Evolutionary conservation across 768 basidiomycete species (phyloP).

Genomic region (Tulasnella sp.): DNA sequence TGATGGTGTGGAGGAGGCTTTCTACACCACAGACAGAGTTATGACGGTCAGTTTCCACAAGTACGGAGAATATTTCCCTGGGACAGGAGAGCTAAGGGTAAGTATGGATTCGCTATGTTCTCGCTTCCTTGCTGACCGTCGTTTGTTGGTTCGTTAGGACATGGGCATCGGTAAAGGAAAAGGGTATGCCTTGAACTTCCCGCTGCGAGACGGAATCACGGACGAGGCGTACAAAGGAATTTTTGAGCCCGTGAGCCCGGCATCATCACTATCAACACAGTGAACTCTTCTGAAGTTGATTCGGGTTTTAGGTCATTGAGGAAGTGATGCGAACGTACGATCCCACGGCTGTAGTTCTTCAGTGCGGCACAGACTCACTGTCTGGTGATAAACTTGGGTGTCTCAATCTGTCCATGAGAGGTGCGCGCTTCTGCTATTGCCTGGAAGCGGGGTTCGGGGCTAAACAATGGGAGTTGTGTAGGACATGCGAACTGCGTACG

Average conservation of each 20-base stretch:
- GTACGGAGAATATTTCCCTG: conserved; percentile 98
- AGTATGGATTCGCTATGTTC: conserved; percentile 24
- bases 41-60: conserved; percentile 99
- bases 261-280: not conserved
- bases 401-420: conserved; percentile 93
- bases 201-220: conserved; percentile 86
- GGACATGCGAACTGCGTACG: conserved; percentile 97
- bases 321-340: conserved; percentile 92
- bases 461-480: conserved; percentile 26
- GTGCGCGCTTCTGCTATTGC: conserved; percentile 33
- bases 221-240: conserved; percentile 93
- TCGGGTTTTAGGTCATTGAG: conserved; percentile 60
- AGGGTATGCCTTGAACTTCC: conserved; percentile 90
- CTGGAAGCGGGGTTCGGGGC: not conserved
- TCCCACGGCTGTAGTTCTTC: conserved; percentile 90
- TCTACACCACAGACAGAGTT: conserved; percentile 96
- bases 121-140: not conserved
- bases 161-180: conserved; percentile 91
- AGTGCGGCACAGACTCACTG: conserved; percentile 95
- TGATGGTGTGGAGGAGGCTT: conserved; percentile 98
- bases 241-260: conserved; percentile 70
- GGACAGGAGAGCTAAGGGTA: conserved; percentile 92
- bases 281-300: not conserved
- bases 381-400: conserved; percentile 95
- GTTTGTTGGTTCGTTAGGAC: conserved; percentile 46